Conservation (phyloP, 345 rosid genomes). For the Rhizophora apiculata region DNA sequence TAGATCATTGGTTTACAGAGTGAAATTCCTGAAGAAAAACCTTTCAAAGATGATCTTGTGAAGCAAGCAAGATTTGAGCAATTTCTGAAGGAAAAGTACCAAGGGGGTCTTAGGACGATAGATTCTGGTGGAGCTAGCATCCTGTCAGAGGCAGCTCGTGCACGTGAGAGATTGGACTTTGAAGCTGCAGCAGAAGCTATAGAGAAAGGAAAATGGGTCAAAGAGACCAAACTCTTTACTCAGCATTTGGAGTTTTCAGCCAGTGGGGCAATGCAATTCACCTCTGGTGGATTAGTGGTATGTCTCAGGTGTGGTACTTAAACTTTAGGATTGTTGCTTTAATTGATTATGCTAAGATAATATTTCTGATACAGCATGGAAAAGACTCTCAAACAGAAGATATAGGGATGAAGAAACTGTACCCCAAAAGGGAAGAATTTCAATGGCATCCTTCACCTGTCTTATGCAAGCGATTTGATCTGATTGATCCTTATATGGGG, state of each 20-base stretch:
- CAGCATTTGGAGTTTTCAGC: slow-evolving; percentile 50
- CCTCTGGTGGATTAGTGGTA: slow-evolving; percentile 82
- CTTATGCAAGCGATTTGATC: slow-evolving; percentile 96
- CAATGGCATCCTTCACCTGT: slow-evolving; percentile 88
- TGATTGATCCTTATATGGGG: slow-evolving; percentile 89
- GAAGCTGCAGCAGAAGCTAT: slow-evolving; percentile 94
- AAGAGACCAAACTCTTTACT: slow-evolving; percentile 39
- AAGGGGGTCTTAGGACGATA: slow-evolving; percentile 80
- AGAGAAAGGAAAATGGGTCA: slow-evolving; percentile 60
- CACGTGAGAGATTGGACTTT: slow-evolving; percentile 89
- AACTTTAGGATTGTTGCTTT: slow-evolving; percentile 15
- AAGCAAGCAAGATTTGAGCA: slow-evolving; percentile 93
- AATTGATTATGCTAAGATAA: slow-evolving; percentile 7
- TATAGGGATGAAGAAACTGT: slow-evolving; percentile 32
- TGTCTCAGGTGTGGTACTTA: slow-evolving; percentile 5
- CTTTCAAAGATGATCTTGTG: slow-evolving; percentile 77
- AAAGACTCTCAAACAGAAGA: slow-evolving; percentile 51
- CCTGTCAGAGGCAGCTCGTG: slow-evolving; percentile 92
- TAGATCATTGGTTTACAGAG: slow-evolving; percentile 31
- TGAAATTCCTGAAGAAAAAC: slow-evolving; percentile 60
- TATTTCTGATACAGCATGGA: slow-evolving; percentile 49
- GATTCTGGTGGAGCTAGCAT: slow-evolving; percentile 45
- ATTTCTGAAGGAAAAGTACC: slow-evolving; percentile 85
- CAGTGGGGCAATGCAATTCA: slow-evolving; percentile 61
- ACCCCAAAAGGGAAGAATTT: slow-evolving; percentile 87